Evolutionary conservation across 1,139 yeast species (phyloP), one percentile per base, ranked within the genome.

Genomic region (Kodamaea fungicola): DNA sequence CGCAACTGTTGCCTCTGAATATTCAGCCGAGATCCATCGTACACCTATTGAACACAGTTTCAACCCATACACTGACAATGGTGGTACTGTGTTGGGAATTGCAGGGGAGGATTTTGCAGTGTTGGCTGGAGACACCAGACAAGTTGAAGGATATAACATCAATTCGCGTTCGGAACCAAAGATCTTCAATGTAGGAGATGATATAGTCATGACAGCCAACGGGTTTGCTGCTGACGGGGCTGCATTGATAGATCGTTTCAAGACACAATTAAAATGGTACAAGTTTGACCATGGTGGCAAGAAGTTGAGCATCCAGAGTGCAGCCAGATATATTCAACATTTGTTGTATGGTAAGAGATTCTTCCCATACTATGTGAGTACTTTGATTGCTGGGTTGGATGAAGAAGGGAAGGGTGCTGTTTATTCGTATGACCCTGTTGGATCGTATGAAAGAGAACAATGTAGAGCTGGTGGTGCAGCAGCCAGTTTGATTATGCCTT

Each of bases 391-490:
- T 2, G 98, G 98, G 8, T 71, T 92, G 46, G 97, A 90, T 56
- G 95, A 86, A 42, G 88, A 89, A 47, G 97, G 97, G 10, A 82
- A 81, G 52, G 98, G 98, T 34, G 92, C 96, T 2, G 88, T 92
- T 28, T 92, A 86, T 61, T 89, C 97, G 6, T 92, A 88, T 59
- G 98, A 92, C 59, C 98, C 98, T 1, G 96, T 92, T 41, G 98
- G 98, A 5, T 87, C 96, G 2, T 94, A 92, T 59, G 98, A 94
- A 66, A 80, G 97, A 55, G 97, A 90, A 61, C 96, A 89, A 59
- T 88, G 97, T 65, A 79, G 97, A 55, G 97, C 97, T 1, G 97
- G 96, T 44, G 98, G 98, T 32, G 94, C 97, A 6, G 97, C 97
- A 25, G 94, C 97, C 2, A 80, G 92, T 49, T 76, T 92, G 62